Evolutionary conservation across 345 rosid species (phyloP).

Genomic region (Melastoma malabathricum): DNA sequence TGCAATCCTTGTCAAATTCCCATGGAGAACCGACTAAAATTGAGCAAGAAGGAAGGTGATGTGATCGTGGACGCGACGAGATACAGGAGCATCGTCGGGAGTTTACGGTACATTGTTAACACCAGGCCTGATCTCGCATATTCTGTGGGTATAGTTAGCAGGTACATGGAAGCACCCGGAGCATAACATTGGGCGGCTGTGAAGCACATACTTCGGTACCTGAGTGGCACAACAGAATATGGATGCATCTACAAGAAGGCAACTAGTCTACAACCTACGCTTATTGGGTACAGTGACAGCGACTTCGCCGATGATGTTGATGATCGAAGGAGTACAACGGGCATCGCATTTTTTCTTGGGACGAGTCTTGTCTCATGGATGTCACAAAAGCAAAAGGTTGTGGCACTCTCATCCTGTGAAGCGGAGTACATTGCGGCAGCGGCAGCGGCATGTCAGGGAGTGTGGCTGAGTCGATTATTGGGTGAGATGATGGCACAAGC

Average conservation of each 20-base stretch:
- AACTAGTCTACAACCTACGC: too few relatives aligned
- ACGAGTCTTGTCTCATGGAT: neutral
- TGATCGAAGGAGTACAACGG: conserved; percentile 5
- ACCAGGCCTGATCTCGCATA: too few relatives aligned
- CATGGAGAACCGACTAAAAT: neutral
- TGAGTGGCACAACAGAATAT: neutral
- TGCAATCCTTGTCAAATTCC: neutral
- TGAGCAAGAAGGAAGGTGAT: neutral
- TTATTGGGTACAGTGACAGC: too few relatives aligned
- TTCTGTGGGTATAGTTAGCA: too few relatives aligned
- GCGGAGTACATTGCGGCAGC: too few relatives aligned
- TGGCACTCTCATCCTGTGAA: too few relatives aligned
- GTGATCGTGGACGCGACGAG: neutral
- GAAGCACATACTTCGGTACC: neutral
- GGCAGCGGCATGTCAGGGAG: too few relatives aligned
- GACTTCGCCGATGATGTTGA: too few relatives aligned
- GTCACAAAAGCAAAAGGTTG: neutral
- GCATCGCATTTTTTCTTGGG: neutral
- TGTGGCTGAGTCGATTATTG: too few relatives aligned
- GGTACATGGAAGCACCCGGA: too few relatives aligned
- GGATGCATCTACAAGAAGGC: neutral
- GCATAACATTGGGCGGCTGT: neutral
- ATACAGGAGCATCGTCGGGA: conserved; percentile 3
- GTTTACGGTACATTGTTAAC: neutral
- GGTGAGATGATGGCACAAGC: too few relatives aligned